Evolutionary conservation across 2,329 filamentous ascomycete species (phyloP).

Genomic region (Apiospora saccharicola): DNA sequence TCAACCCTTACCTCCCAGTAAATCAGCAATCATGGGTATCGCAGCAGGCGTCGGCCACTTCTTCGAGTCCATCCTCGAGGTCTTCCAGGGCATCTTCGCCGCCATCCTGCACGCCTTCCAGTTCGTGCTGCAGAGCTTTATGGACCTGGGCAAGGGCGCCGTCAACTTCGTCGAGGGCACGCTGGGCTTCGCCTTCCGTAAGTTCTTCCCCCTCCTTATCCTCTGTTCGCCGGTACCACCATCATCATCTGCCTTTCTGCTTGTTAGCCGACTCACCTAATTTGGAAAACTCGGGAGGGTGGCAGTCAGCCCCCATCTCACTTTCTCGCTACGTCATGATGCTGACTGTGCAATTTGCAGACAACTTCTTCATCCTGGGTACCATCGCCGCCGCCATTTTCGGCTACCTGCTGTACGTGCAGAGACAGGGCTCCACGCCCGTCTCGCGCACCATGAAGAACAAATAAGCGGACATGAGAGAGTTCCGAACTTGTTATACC

Average conservation of each 20-base stretch:
- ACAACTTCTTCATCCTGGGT: constrained; percentile 45
- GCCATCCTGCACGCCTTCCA: constrained; percentile 38
- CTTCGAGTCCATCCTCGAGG: constrained; percentile 36
- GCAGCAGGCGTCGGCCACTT: constrained; percentile 41
- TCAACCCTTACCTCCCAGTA: no score
- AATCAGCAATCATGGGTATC: constrained; percentile 37
- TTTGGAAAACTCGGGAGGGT: no score
- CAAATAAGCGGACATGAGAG: constrained; percentile 22
- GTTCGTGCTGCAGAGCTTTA: constrained; percentile 33
- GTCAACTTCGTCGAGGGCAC: constrained; percentile 41
- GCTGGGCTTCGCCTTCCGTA: constrained; percentile 43
- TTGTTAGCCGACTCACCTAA: no score
- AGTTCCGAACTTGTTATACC: not conserved
- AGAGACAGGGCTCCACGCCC: constrained; percentile 38
- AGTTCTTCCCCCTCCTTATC: constrained; percentile 22
- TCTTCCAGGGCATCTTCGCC: constrained; percentile 36
- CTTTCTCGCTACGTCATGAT: no score
- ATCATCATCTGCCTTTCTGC: not conserved
- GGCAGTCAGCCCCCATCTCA: no score
- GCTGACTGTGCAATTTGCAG: constrained; percentile 26
- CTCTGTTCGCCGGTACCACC: not conserved
- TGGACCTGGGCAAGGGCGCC: constrained; percentile 35
- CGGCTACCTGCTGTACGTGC: constrained; percentile 40
- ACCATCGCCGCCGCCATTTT: constrained; percentile 40
- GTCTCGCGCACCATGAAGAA: constrained; percentile 37